phyloP scores from a whole-genome alignment of 2,329 filamentous ascomycete species.

The Arachnopeziza araneosa region DNA sequence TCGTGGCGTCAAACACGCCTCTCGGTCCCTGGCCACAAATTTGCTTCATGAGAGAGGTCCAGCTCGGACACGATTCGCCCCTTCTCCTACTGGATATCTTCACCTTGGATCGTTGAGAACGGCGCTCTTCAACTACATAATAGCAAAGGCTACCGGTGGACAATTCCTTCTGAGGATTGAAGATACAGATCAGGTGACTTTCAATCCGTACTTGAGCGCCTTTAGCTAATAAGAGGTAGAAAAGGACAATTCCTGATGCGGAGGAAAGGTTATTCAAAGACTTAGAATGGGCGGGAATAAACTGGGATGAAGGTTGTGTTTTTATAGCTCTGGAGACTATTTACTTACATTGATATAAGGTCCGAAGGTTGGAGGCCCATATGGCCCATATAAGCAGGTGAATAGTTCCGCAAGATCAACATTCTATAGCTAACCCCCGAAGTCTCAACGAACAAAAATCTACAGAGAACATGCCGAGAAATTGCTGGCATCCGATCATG shows the following conservation, averaged over 20 bases:
- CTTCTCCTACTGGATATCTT: constrained; percentile 89
- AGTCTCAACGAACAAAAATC: constrained; percentile 72
- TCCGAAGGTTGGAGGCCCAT: constrained; percentile 72
- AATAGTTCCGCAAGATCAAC: constrained; percentile 7
- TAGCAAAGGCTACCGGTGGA: constrained; percentile 82
- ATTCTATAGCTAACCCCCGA: constrained; percentile 12
- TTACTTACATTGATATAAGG: constrained; percentile 42
- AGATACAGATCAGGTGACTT: constrained; percentile 80
- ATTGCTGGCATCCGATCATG: constrained; percentile 65
- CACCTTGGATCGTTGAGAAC: constrained; percentile 90
- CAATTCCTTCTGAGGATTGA: constrained; percentile 90
- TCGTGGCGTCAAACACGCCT: constrained; percentile 9
- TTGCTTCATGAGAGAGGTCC: constrained; percentile 43
- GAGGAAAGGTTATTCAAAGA: constrained; percentile 74
- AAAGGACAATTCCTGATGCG: constrained; percentile 73
- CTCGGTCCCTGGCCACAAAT: not conserved
- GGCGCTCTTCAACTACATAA: constrained; percentile 89
- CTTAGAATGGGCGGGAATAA: constrained; percentile 78
- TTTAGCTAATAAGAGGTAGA: constrained; percentile 45
- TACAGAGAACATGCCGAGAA: constrained; percentile 67
- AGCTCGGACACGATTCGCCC: constrained; percentile 81
- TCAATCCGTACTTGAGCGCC: not conserved
- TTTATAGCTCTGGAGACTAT: not conserved
- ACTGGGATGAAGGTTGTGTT: constrained; percentile 80
- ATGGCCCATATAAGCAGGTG: constrained; percentile 83